Conservation (phyloP, 805 yeast species). For the Cyberlindnera mycetangii region DNA sequence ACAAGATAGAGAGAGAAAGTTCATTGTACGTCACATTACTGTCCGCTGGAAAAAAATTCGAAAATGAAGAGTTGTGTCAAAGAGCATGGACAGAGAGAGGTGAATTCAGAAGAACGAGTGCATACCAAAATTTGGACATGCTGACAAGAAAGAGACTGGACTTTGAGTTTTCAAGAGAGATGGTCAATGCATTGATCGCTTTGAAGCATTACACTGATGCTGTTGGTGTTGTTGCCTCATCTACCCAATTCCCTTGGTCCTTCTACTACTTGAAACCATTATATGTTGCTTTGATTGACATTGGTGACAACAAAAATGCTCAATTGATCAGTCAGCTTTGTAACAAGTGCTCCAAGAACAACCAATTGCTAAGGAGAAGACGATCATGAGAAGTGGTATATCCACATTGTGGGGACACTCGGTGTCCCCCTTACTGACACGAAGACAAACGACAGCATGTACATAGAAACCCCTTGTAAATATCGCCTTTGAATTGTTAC, state of each 20-base stretch:
- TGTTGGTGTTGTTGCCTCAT: constrained; percentile 59
- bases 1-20: constrained; percentile 21
- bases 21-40: constrained; percentile 19
- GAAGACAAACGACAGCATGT: neutral
- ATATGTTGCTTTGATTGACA: constrained; percentile 35
- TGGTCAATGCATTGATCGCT: constrained; percentile 58
- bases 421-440: neutral
- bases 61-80: constrained; percentile 57
- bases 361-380: neutral
- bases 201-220: constrained; percentile 67
- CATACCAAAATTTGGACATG: constrained; percentile 42
- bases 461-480: constrained; percentile 7
- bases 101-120: constrained; percentile 50
- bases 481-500: neutral
- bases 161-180: constrained; percentile 66
- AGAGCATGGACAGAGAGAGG: constrained; percentile 81
- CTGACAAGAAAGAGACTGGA: constrained; percentile 45
- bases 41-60: constrained; percentile 56
- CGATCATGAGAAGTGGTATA: neutral
- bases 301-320: constrained; percentile 42
- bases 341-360: constrained; percentile 3
- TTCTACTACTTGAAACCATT: constrained; percentile 43
- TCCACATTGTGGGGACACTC: neutral
- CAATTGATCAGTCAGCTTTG: constrained; percentile 31
- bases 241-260: constrained; percentile 71